Base-by-base conservation (phyloP, 2,329 filamentous ascomycete species). In the Hypoxylon sp. region DNA sequence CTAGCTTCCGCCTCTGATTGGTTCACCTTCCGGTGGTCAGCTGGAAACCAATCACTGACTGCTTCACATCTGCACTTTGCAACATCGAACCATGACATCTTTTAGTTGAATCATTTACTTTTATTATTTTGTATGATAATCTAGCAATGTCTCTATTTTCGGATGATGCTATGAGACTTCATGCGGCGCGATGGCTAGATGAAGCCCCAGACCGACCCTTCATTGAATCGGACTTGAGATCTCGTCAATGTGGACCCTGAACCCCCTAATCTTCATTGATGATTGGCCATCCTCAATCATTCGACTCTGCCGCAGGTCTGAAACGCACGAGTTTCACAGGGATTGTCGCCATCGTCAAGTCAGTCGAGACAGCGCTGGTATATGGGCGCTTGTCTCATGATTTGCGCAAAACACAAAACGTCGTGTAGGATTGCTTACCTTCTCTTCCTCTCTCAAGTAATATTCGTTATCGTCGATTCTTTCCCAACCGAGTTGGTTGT, bases 281-380 rank as follows among this genome's bases (percentile, higher is more conserved):
- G 57, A 66, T 70, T 70, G 67, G 56, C 62, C 49, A 63, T 60
- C 70, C 73, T 59, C 52, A 71, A 77, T 77, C 75, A 75, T 75
- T 76, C 77, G 74, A 80, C 73, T 81, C 78, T 82, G 80, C 72
- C 73, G 76, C 83, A 84, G 71, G 62, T 74, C 79, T 85, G 83
- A 85, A 85, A 85, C 83, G 72, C 68, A 63, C 58, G 74, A 75
- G 76, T 79, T 76, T 77, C 74, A 73, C 74, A 74, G 72, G 73
- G 73, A 67, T 72, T 57, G 60, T 64, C 72, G 65, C 71, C 70
- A 55, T 69, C 63, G 66, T 66, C 68, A 66, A 60, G 62, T 52
- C 58, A 59, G 50, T 60, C 59, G 62, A 67, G 69, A 25, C 63
- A 34, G 10, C 65, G 36, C 36, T 53, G 55, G 21, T 21, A 58